phyloP scores from a whole-genome alignment of 2,329 filamentous ascomycete species.

The Epichloe coenophiala region DNA sequence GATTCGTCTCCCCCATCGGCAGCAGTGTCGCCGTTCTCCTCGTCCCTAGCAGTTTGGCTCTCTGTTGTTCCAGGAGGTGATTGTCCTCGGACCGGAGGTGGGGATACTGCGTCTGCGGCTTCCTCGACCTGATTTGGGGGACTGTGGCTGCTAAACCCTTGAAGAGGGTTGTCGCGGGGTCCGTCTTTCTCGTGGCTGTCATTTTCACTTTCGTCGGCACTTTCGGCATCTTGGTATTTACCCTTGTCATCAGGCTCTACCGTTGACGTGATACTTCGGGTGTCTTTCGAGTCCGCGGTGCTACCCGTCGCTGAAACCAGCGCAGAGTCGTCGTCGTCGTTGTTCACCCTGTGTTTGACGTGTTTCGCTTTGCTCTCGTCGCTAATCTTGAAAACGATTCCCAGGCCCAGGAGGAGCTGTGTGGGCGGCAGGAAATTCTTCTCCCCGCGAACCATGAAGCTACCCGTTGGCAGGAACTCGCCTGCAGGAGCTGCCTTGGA shows the following conservation, averaged over 20 bases:
- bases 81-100: constrained; percentile 12
- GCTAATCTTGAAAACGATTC: constrained; percentile 75
- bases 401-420: constrained; percentile 77
- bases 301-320: constrained; percentile 6
- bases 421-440: constrained; percentile 88
- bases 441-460: constrained; percentile 69
- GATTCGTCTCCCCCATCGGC: constrained; percentile 5
- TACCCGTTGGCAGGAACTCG: constrained; percentile 65
- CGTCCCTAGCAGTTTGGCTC: background rate
- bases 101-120: constrained; percentile 12
- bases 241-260: constrained; percentile 16
- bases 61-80: background rate
- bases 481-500: constrained; percentile 71
- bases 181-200: constrained; percentile 12
- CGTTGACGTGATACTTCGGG: background rate
- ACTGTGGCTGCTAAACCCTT: constrained; percentile 13
- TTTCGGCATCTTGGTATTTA: constrained; percentile 11
- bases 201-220: constrained; percentile 17
- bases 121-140: constrained; percentile 15
- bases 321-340: constrained; percentile 11
- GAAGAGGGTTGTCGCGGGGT: constrained; percentile 25
- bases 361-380: constrained; percentile 76
- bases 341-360: constrained; percentile 45
- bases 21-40: background rate
- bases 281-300: constrained; percentile 8